Evolutionary conservation across 371 early-diverging fungal genomes (phyloP).

Genomic region (Actinomortierella ambigua): DNA sequence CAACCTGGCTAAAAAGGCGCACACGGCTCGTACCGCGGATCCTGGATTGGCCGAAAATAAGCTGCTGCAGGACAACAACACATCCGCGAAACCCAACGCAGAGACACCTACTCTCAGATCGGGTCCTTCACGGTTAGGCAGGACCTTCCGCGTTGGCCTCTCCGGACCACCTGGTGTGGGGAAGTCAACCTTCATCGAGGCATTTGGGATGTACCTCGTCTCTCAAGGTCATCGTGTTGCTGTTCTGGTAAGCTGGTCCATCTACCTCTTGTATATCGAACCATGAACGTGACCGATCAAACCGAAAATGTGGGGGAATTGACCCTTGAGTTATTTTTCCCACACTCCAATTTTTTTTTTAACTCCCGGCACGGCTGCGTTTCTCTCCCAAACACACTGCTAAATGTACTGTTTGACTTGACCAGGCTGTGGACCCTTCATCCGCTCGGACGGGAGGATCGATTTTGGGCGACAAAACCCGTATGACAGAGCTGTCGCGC

Average conservation of each 20-base stretch:
- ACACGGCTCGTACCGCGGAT: too few species aligned
- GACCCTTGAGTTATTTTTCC: not conserved
- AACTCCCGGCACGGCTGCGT: not conserved
- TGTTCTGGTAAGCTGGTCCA: conserved; percentile 64
- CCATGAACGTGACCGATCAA: too few species aligned
- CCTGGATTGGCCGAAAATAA: too few species aligned
- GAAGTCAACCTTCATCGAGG: conserved; percentile 82
- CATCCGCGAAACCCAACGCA: not conserved
- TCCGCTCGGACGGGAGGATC: conserved; percentile 79
- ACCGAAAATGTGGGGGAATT: too few species aligned
- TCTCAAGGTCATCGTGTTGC: conserved; percentile 68
- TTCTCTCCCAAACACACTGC: too few species aligned
- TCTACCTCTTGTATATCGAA: not conserved
- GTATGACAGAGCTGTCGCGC: conserved; percentile 73
- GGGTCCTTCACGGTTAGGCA: conserved; percentile 19
- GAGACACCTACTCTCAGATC: not conserved
- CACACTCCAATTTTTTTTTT: not conserved
- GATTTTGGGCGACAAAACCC: conserved; percentile 83
- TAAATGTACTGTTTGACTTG: too few species aligned
- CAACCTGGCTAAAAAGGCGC: conserved; percentile 10
- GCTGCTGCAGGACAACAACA: too few species aligned
- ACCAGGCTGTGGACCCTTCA: conserved; percentile 85
- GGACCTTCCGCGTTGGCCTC: conserved; percentile 72
- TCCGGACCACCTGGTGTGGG: conserved; percentile 84
- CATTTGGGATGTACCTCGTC: conserved; percentile 73